Conservation (phyloP, 1,139 yeast genomes). For the Geotrichum carabidarum region DNA sequence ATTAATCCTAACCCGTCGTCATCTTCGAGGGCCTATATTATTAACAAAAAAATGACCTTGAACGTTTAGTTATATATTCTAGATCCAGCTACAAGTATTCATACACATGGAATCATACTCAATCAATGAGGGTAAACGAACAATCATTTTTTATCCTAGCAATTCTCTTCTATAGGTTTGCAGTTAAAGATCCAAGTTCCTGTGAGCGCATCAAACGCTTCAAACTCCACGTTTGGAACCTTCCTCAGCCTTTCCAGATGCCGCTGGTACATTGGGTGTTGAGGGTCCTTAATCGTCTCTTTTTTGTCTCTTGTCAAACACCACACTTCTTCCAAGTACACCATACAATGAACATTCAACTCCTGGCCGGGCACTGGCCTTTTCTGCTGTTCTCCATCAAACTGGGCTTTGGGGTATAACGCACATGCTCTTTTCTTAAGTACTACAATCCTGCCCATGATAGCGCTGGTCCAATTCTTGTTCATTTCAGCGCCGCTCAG, state of each 20-base stretch:
- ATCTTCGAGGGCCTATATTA: no score
- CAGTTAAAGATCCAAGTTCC: conserved; percentile 80
- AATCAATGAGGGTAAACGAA: no score
- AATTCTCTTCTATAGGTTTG: conserved; percentile 29
- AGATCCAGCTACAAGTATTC: no score
- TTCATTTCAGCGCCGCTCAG: conserved; percentile 48
- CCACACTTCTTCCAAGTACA: conserved; percentile 75
- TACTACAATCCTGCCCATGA: conserved; percentile 60
- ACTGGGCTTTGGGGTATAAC: conserved; percentile 57
- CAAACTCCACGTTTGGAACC: conserved; percentile 57
- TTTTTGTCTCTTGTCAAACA: conserved; percentile 70
- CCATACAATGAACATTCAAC: conserved; percentile 66
- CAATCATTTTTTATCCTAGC: no score
- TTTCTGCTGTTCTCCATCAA: conserved; percentile 27
- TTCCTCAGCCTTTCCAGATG: conserved; percentile 66
- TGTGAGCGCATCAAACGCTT: conserved; percentile 67
- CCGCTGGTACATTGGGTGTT: conserved; percentile 61
- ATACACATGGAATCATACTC: no score
- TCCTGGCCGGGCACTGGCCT: conserved; percentile 75
- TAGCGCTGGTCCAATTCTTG: conserved; percentile 43
- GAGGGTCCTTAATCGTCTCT: conserved; percentile 71
- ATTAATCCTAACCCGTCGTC: no score
- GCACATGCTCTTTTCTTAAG: conserved; percentile 60
- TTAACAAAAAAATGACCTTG: no score
- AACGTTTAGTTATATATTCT: no score